Evolutionary conservation across 352 stramenopile genomes (phyloP).

Genomic region (Phytophthora palmivora): DNA sequence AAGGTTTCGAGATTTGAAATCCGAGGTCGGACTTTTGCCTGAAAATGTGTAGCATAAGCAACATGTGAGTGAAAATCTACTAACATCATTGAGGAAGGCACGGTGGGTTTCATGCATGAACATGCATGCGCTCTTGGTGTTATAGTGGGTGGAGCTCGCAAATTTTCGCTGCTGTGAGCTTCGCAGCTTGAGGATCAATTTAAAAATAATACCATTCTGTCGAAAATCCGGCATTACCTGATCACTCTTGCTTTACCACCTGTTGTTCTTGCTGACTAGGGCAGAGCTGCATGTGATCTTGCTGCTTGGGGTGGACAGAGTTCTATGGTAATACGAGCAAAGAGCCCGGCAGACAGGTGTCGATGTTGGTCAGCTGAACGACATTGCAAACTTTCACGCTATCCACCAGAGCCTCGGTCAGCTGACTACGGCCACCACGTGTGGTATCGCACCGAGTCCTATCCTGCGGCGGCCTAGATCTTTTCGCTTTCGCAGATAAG

Average conservation of each 20-base stretch:
- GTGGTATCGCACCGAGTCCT: constrained; percentile 2
- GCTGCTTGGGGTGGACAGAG: not conserved
- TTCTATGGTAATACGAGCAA: not conserved
- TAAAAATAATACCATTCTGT: not conserved
- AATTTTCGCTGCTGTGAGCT: not conserved
- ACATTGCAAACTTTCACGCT: not conserved
- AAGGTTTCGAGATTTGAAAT: constrained; percentile 39
- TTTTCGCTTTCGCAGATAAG: constrained; percentile 19
- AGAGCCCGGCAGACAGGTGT: constrained; percentile 3
- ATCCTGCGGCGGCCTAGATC: constrained; percentile 14
- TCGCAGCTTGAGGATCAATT: not conserved
- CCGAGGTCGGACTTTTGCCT: constrained; percentile 32
- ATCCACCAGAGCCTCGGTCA: constrained; percentile 14
- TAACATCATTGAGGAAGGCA: too few relatives aligned
- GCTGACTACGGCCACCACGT: constrained; percentile 15
- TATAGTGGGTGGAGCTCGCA: not conserved
- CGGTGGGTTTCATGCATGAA: too few relatives aligned
- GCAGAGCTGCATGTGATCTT: constrained; percentile 1
- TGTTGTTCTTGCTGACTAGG: constrained; percentile 5
- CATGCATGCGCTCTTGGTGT: too few relatives aligned
- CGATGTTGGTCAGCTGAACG: not conserved
- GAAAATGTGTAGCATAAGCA: too few relatives aligned
- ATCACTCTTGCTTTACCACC: constrained; percentile 1
- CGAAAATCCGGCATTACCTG: not conserved
- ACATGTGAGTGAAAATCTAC: too few relatives aligned